Evolutionary conservation across 331 rosid species (phyloP), one percentile per base, ranked within the genome.

Genomic region (Ulmus americana): DNA sequence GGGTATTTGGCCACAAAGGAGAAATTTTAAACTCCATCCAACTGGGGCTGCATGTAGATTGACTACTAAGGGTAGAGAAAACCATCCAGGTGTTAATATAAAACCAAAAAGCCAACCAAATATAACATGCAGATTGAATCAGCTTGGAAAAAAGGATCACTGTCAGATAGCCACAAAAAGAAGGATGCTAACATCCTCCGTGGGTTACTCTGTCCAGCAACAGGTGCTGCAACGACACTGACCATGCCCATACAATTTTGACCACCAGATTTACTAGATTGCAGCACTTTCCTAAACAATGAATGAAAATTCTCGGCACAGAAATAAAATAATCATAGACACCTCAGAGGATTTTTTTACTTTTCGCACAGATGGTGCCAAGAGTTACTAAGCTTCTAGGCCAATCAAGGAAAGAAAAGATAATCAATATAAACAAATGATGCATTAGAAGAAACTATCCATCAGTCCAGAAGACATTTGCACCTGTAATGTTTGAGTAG

Each of bases 401-500:
- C 10, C 35, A 14, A 40, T 8, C 5, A 15, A 14, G 54, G 12
- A 70, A 61, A 28, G 15, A 14, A 49, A 41, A 57, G 6, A 10
- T 56, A 20, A 10, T 56, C 2, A 54, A 12, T 45, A 10, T 40
- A 56, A 5, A 35, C 3, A 39, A 45, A 5, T 13, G 10, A 40
- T 45, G 18, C 40, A 47, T 55, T 59, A 54, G 39, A 48, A 48
- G 39, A 44, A 12, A 42, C 8, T 50, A 40, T 60, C 7, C 22
- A 40, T 40, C 39, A 67, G 45, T 14, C 10, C 14, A 64, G 60
- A 9, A 38, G 5, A 40, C 1, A 18, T 59, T 59, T 40, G 9
- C 14, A 58, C 52, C 50, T 69, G 70, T n/a, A 7, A 66, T 54
- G 70, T 54, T 57, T 66, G 70, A 54, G 51, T 41, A 16, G 70